A percentile compares a stretch with the other conserved stretches of the same genome.
These are phyloP conservation scores for Nannochloris sp. DNA, from an alignment of 139 green algal genomes.

Conservation along the genomic window DNA sequence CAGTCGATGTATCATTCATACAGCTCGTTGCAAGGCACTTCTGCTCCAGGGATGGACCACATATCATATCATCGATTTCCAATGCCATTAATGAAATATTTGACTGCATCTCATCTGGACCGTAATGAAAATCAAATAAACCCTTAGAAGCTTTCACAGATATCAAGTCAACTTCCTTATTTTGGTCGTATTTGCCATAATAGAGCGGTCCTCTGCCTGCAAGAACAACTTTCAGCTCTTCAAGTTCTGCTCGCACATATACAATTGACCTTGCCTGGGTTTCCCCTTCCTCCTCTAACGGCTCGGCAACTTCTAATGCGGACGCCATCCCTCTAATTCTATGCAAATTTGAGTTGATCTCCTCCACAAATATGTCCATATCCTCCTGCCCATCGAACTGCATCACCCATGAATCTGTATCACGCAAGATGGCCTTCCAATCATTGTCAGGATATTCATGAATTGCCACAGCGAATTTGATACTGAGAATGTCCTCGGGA, in stretches of 20 bases:
- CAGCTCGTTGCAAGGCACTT: not conserved
- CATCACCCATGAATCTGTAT: too few species aligned
- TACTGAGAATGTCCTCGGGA: not conserved
- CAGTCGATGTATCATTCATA: not conserved
- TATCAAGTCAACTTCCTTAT: not conserved
- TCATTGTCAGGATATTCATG: too few species aligned
- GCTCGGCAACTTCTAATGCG: too few species aligned
- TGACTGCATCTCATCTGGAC: constrained; percentile 21
- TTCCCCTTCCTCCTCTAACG: too few species aligned
- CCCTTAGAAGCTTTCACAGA: not conserved
- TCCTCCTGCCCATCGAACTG: too few species aligned
- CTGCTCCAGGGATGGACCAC: not conserved
- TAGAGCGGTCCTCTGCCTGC: not conserved
- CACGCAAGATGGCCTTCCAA: too few species aligned
- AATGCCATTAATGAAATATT: constrained; percentile 48
- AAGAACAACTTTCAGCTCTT: constrained; percentile 3
- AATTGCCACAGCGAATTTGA: too few species aligned
- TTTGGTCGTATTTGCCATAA: not conserved
- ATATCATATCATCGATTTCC: constrained; percentile 22
- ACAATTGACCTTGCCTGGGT: too few species aligned
- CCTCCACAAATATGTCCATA: too few species aligned
- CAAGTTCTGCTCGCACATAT: not conserved
- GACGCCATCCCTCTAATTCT: too few species aligned
- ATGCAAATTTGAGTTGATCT: too few species aligned
- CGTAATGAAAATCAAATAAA: not conserved